Conservation (phyloP, 306 rosid species). For the Trifolium pratense region DNA sequence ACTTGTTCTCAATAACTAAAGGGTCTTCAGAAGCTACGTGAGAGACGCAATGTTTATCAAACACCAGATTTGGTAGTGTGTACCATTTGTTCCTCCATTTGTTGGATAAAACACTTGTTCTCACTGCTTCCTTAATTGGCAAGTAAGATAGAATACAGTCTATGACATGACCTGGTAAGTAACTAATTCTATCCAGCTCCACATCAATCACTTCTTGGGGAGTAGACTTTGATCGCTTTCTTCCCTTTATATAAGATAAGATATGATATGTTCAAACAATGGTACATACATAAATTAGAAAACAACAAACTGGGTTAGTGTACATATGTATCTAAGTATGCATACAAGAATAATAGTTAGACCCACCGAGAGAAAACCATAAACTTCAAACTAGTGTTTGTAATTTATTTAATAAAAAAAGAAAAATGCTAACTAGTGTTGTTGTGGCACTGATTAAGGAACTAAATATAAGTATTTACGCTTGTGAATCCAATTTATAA, state of each 20-base stretch:
- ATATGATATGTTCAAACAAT: no score
- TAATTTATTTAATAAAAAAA: no score
- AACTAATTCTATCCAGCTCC: background rate
- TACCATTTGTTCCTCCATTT: background rate
- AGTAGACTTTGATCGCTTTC: background rate
- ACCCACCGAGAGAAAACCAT: background rate
- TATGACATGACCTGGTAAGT: background rate
- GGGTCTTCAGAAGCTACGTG: background rate
- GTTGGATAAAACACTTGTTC: background rate
- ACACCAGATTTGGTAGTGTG: background rate
- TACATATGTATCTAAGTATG: background rate
- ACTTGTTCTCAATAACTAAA: background rate
- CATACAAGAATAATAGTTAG: background rate
- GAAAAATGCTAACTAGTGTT: no score
- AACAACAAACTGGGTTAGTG: background rate
- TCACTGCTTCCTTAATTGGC: background rate
- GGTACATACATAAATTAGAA: no score
- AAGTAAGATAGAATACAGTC: background rate
- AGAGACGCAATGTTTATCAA: background rate
- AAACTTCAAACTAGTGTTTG: background rate
- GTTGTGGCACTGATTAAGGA: no score
- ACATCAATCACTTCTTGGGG: background rate
- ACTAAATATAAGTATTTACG: no score
- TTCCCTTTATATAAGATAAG: background rate
- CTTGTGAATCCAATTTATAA: no score